phyloP scores from a whole-genome alignment of 208 protist genomes.

The Wallacemonas sp. region DNA sequence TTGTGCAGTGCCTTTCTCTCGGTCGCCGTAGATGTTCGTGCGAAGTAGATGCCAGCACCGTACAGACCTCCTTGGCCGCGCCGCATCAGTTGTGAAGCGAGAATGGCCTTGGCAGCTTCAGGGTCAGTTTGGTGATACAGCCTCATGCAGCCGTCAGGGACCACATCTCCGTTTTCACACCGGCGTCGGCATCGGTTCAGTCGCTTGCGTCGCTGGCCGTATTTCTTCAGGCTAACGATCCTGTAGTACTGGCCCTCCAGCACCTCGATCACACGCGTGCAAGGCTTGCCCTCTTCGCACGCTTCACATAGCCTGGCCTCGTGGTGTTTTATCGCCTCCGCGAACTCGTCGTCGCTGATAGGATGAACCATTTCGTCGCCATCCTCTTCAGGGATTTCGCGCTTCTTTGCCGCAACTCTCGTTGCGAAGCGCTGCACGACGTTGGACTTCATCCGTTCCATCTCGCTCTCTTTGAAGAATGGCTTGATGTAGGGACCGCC shows the following conservation, averaged over 20 bases:
- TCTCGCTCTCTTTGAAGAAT: background rate
- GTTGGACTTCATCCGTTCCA: background rate
- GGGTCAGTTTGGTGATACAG: background rate
- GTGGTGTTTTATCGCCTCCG: no score
- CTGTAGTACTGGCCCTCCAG: background rate
- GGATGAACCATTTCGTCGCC: no score
- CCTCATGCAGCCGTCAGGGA: background rate
- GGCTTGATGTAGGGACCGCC: background rate
- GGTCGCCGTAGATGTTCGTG: background rate
- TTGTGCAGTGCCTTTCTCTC: background rate
- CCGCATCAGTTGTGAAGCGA: background rate
- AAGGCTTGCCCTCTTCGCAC: no score
- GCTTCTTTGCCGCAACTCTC: background rate
- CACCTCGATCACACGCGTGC: no score
- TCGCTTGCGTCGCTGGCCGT: background rate
- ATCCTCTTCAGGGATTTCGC: no score
- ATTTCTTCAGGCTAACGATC: background rate
- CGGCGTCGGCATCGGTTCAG: background rate
- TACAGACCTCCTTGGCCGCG: background rate
- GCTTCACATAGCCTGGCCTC: no score
- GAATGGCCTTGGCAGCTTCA: background rate
- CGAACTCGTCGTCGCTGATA: background rate
- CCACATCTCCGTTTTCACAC: background rate
- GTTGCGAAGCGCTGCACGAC: background rate
- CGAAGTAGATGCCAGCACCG: constrained; percentile 10